A percentile compares a stretch with the other conserved stretches of the same genome.
phyloP scores from a whole-genome alignment of 345 rosid genomes.

The Capsella bursapastoris region DNA sequence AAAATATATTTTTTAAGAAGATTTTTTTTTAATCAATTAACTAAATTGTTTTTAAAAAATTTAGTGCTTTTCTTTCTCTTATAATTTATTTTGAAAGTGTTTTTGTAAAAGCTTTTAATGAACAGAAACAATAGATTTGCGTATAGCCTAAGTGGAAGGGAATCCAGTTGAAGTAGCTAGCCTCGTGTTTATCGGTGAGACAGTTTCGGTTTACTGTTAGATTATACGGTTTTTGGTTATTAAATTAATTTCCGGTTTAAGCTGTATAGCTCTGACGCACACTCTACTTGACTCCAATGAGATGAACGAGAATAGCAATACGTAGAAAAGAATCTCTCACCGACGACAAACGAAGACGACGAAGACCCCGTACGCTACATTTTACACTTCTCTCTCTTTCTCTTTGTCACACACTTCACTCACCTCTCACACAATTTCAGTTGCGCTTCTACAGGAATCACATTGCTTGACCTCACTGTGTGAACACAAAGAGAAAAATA shows the following conservation, averaged over 20 bases:
- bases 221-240: background rate
- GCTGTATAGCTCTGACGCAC: background rate
- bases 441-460: constrained; percentile 14
- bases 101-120: background rate
- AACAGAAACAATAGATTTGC: background rate
- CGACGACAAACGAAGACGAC: constrained; percentile 25
- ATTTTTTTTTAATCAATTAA: no score
- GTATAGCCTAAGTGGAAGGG: background rate
- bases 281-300: background rate
- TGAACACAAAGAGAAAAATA: background rate
- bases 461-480: constrained; percentile 12
- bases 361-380: constrained; percentile 2
- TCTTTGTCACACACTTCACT: background rate
- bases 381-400: constrained; percentile 13
- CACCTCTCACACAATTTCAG: constrained; percentile 15
- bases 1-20: no score
- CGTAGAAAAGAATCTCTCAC: constrained; percentile 26
- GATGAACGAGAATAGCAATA: constrained; percentile 5
- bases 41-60: no score
- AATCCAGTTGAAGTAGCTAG: background rate
- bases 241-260: constrained; percentile 21
- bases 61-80: no score
- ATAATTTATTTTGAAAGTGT: no score
- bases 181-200: constrained; percentile 35
- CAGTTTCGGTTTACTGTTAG: constrained; percentile 7